Evolutionary conservation across 1,284 basidiomycete genomes (phyloP).

Genomic region (Lignosus rhinocerotis): DNA sequence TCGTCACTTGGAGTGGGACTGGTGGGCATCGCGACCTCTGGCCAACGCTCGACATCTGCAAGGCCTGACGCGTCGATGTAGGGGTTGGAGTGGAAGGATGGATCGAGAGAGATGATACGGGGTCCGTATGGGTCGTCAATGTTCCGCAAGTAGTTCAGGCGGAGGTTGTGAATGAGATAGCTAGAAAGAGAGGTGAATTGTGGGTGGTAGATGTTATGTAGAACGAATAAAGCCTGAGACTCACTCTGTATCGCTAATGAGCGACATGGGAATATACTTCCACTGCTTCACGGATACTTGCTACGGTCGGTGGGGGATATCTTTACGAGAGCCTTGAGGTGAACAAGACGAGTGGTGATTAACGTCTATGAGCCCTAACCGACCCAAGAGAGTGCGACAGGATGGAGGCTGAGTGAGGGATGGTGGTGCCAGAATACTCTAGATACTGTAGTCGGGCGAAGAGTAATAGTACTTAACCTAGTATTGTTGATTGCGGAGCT

Average conservation of each 20-base stretch:
- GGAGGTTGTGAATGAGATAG: slow-evolving; percentile 83
- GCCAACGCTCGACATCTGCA: slow-evolving; percentile 79
- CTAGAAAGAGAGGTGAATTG: slow-evolving; percentile 41
- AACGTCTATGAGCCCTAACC: no score
- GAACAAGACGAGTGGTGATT: not conserved
- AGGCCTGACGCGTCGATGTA: slow-evolving; percentile 80
- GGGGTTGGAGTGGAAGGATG: slow-evolving; percentile 72
- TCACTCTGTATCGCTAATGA: slow-evolving; percentile 64
- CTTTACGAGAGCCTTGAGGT: no score
- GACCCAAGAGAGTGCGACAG: no score
- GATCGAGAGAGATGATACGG: slow-evolving; percentile 77
- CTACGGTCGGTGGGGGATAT: not conserved
- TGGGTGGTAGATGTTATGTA: not conserved
- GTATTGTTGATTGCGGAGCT: no score
- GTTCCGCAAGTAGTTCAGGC: slow-evolving; percentile 84
- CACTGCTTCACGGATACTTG: not conserved
- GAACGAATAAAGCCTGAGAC: slow-evolving; percentile 24
- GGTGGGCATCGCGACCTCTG: slow-evolving; percentile 69
- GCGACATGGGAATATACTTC: slow-evolving; percentile 55
- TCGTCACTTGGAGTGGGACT: slow-evolving; percentile 74
- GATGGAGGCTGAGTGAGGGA: no score
- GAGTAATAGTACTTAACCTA: no score
- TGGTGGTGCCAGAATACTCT: no score
- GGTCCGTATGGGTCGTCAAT: slow-evolving; percentile 83
- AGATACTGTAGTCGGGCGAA: no score